These are phyloP conservation scores for Scheffersomyces segobiensis DNA, from an alignment of 1,139 yeast species.

Conservation along the genomic window DNA sequence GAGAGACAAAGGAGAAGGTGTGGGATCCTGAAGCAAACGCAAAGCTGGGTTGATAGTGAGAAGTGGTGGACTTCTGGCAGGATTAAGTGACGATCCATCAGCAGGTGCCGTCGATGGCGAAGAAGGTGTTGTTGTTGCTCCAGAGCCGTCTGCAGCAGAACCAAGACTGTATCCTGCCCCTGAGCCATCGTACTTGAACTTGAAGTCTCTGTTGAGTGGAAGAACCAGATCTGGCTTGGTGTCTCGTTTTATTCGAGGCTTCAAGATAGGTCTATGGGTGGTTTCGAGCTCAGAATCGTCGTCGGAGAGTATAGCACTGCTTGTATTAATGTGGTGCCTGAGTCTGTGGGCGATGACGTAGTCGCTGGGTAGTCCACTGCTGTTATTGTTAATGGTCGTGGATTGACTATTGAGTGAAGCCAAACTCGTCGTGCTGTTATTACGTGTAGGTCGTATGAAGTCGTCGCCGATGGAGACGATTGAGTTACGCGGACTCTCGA, in stretches of 20 bases:
- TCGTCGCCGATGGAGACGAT: constrained; percentile 43
- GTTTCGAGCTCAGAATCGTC: constrained; percentile 37
- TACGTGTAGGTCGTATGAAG: constrained; percentile 28
- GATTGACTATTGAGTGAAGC: constrained; percentile 14
- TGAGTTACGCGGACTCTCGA: constrained; percentile 45
- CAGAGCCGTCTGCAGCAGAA: neutral
- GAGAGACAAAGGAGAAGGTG: constrained; percentile 25
- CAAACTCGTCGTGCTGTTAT: constrained; percentile 35
- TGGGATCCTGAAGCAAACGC: constrained; percentile 13
- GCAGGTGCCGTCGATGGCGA: neutral
- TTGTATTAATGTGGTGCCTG: neutral
- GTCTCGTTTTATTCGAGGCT: constrained; percentile 15
- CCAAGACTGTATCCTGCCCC: neutral
- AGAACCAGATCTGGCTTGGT: constrained; percentile 2
- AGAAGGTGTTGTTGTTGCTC: neutral
- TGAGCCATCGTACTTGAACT: constrained; percentile 28
- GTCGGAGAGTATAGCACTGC: constrained; percentile 30
- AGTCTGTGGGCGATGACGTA: neutral
- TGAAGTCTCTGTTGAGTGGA: constrained; percentile 28
- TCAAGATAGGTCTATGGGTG: constrained; percentile 17
- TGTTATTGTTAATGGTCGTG: neutral
- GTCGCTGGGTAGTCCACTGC: neutral
- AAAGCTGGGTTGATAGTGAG: neutral
- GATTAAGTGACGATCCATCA: neutral
- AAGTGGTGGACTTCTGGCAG: neutral